Evolutionary conservation across 495 filamentous ascomycete species (phyloP).

Genomic region (Hypoxylon fragiforme): DNA sequence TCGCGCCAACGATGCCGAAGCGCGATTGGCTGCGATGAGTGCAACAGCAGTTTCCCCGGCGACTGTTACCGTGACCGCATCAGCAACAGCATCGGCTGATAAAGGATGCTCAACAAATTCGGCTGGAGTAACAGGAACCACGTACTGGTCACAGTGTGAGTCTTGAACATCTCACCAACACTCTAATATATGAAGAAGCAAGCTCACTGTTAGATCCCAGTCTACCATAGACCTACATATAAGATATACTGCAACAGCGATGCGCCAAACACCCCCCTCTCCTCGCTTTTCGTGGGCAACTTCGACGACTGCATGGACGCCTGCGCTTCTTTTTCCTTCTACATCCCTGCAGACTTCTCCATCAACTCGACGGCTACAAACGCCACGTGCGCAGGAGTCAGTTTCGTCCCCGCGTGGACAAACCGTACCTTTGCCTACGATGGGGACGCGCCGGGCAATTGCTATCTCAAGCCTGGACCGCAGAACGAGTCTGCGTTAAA

Average conservation of each 20-base stretch:
- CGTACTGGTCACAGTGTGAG: conserved; percentile 35
- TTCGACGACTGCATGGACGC: conserved; percentile 53
- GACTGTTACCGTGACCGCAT: conserved; percentile 30
- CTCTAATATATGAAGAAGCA: background rate
- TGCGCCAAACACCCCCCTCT: conserved; percentile 34
- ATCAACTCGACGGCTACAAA: conserved; percentile 27
- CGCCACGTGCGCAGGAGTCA: conserved; percentile 45
- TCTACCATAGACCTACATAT: conserved; percentile 38
- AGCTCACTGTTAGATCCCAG: conserved; percentile 26
- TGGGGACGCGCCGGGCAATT: conserved; percentile 46
- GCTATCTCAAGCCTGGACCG: conserved; percentile 50
- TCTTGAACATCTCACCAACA: background rate
- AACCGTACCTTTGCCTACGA: conserved; percentile 35
- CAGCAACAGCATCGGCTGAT: conserved; percentile 28
- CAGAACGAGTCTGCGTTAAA: conserved; percentile 38
- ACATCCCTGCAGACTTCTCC: conserved; percentile 35
- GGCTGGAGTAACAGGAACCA: conserved; percentile 33
- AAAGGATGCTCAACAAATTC: conserved; percentile 43
- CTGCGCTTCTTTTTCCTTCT: conserved; percentile 47
- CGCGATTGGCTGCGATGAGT: conserved; percentile 32
- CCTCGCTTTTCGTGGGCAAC: conserved; percentile 44
- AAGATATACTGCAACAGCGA: conserved; percentile 48
- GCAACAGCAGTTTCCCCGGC: conserved; percentile 14
- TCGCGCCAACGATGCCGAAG: conserved; percentile 43
- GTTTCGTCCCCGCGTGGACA: conserved; percentile 50